Evolutionary conservation across 1,139 yeast genomes (phyloP), one percentile per base, ranked within the genome.

Genomic region (Yamadazyma conglobata): DNA sequence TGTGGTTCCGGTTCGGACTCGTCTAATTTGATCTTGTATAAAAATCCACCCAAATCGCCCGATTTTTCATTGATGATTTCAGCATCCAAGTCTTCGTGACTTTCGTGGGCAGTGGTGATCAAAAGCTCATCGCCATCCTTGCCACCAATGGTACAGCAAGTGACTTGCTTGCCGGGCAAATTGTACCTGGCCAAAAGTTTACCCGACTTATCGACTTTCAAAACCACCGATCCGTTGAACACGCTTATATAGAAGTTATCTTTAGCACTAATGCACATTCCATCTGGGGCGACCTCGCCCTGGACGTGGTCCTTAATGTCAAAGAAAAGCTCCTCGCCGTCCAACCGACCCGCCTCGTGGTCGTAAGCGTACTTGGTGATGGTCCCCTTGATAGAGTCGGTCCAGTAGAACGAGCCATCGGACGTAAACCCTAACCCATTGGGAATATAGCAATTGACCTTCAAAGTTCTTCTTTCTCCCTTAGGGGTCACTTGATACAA

Each of bases 391-490:
- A 72, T 55, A 2, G 93, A 79, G 46, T 86, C 94, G 3, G 91
- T 84, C 73, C 87, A 79, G 48, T 70, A 82, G 48, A 85, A 64
- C 27, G 58, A 57, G 23, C 62, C 67, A 33, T 70, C 74, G 25
- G 56, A 54, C 24, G 68, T 61, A 71, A 87, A 89, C 19, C 82
- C 84, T 43, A 88, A 66, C n/a, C 96, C 95, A 50, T 88, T 88
- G 13, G 91, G 73, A 36, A 83, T 80, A 22, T 54, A 53, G 22
- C 70, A 56, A 15, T 60, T 50, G 44, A 50, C 50, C 10, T 56
- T 39, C 65, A 69, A 58, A 18, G 54, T 43, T 19, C 56, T 53
- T 15, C 60, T 44, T 14, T 54, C 38, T 39, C 64, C 49, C n/a
- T 59, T 48, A 23, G 61, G 50, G 32, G 58, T 48, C 27, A 71